Conservation (phyloP, 495 filamentous ascomycete genomes). For the Cercophora samala region DNA sequence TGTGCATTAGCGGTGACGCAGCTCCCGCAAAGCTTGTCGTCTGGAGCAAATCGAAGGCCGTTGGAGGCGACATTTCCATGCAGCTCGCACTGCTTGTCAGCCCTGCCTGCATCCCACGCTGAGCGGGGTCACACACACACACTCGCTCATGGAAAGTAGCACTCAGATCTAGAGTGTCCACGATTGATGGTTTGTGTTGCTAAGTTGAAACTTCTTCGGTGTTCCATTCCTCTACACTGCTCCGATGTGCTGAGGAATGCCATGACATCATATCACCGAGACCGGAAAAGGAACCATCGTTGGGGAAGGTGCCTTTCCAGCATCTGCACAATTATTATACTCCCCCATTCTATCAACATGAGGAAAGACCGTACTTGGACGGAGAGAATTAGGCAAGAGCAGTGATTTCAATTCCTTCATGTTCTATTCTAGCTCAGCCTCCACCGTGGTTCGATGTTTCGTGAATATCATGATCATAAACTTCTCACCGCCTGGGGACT, state of each 20-base stretch:
- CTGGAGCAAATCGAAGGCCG: not conserved
- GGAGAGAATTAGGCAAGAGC: not conserved
- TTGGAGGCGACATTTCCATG: not conserved
- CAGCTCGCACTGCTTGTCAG: not conserved
- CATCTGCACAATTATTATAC: too few relatives aligned
- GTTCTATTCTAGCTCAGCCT: not conserved
- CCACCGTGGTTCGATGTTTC: not conserved
- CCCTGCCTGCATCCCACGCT: not conserved
- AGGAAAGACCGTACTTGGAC: not conserved
- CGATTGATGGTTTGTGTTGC: not conserved
- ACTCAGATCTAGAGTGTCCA: not conserved
- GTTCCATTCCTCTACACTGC: not conserved
- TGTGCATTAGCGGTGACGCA: slow-evolving; percentile 4
- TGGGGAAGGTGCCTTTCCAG: not conserved
- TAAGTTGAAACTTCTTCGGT: not conserved
- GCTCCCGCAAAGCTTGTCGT: slow-evolving; percentile 7
- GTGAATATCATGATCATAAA: not conserved
- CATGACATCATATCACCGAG: not conserved
- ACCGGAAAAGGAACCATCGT: not conserved
- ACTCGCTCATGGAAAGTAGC: not conserved
- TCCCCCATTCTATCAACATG: not conserved
- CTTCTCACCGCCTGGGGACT: not conserved
- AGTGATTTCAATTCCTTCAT: not conserved
- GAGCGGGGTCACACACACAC: not conserved
- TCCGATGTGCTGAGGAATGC: not conserved